A percentile compares a stretch with the other conserved stretches of the same genome.
These are phyloP conservation scores for Acanthamoeba polyphaga DNA, from an alignment of 208 protist species.

Conservation along the genomic window DNA sequence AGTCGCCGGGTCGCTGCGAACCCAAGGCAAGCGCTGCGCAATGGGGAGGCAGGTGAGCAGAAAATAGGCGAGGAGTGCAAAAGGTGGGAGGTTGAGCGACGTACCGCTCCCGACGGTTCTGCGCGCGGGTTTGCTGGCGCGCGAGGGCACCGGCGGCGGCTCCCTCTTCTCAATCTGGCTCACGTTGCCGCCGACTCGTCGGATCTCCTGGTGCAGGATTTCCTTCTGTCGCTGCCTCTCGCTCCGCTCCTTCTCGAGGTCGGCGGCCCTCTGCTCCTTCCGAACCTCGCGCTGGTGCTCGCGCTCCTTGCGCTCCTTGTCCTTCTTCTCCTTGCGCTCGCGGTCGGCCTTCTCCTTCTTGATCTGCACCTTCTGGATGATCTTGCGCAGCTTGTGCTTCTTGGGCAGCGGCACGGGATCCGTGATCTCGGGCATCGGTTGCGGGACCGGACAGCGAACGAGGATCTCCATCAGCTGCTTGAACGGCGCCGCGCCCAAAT, in stretches of 20 bases:
- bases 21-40: not conserved
- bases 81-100: not conserved
- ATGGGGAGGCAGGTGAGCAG: no score
- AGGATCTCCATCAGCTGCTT: slow-evolving; percentile 24
- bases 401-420: not conserved
- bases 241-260: not conserved
- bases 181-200: not conserved
- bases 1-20: not conserved
- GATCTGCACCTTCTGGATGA: slow-evolving; percentile 16
- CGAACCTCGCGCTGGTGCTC: no score
- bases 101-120: not conserved
- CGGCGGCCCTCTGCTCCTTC: no score
- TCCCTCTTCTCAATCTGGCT: not conserved
- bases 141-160: slow-evolving; percentile 1
- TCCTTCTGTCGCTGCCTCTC: slow-evolving; percentile 24
- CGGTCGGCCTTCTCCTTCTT: slow-evolving; percentile 39
- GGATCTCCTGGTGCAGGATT: slow-evolving; percentile 26
- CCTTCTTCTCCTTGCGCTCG: slow-evolving; percentile 45
- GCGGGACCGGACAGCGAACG: not conserved
- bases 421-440: not conserved
- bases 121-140: slow-evolving; percentile 1
- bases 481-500: slow-evolving; percentile 12
- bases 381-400: slow-evolving; percentile 28
- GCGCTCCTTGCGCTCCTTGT: slow-evolving; percentile 1
- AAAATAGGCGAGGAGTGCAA: not conserved